Evolutionary conservation across 495 filamentous ascomycete species (phyloP).

Genomic region (Xylaria telfairii): DNA sequence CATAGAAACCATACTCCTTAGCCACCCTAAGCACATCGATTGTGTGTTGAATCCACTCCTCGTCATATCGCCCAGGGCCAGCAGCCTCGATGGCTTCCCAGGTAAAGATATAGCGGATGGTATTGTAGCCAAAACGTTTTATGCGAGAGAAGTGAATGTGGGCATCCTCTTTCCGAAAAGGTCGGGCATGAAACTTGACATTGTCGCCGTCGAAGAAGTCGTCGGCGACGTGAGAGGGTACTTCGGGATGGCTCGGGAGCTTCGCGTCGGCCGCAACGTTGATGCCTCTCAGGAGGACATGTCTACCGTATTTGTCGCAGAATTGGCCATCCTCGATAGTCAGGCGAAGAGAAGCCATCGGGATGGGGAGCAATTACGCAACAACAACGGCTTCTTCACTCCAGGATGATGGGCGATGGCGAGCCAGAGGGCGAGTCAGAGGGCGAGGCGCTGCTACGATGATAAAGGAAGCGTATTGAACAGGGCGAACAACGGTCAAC

Average conservation of each 20-base stretch:
- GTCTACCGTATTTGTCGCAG: constrained; percentile 62
- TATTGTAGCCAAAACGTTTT: constrained; percentile 90
- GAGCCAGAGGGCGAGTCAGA: neutral
- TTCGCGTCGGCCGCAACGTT: constrained; percentile 71
- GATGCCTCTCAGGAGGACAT: constrained; percentile 66
- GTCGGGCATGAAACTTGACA: constrained; percentile 86
- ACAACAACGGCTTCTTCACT: neutral
- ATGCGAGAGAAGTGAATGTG: constrained; percentile 87
- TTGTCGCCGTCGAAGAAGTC: constrained; percentile 92
- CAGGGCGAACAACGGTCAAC: neutral
- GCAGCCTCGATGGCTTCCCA: constrained; percentile 98
- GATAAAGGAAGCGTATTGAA: neutral
- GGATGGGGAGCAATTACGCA: neutral
- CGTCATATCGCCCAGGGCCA: constrained; percentile 92
- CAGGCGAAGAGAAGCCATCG: constrained; percentile 62
- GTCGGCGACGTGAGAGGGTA: constrained; percentile 78
- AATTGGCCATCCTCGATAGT: constrained; percentile 84
- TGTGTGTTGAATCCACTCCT: constrained; percentile 91
- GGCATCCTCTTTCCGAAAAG: constrained; percentile 82
- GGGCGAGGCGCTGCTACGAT: neutral
- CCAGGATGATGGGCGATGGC: neutral
- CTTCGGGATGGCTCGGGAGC: constrained; percentile 74
- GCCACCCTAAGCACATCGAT: constrained; percentile 82
- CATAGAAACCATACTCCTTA: constrained; percentile 88
- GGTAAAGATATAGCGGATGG: constrained; percentile 93